Evolutionary conservation across 2,329 filamentous ascomycete genomes (phyloP).

Genomic region (Chrysoporthe deuterocubensis): DNA sequence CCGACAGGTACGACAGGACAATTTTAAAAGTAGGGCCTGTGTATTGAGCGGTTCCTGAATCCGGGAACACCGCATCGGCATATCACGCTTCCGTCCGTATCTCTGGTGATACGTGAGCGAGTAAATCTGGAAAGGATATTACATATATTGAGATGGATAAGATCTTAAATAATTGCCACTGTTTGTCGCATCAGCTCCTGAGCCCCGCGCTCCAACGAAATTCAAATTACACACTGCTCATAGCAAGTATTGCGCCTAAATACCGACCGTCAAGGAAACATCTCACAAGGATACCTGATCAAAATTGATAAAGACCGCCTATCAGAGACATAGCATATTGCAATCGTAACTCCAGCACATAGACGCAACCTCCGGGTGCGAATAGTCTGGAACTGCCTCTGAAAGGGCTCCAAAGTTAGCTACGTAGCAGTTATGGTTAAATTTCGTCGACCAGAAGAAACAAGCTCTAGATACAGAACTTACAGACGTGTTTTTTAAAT

Average conservation of each 20-base stretch:
- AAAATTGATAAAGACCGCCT: neutral
- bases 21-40: slow-evolving; percentile 5
- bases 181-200: neutral
- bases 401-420: no score
- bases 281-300: neutral
- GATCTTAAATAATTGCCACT: neutral
- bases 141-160: neutral
- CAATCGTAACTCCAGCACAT: neutral
- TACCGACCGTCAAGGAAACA: neutral
- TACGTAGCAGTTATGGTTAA: no score
- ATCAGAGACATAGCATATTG: neutral
- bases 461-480: no score
- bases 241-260: neutral
- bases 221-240: neutral
- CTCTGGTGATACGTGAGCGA: neutral
- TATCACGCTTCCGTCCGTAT: slow-evolving; percentile 21
- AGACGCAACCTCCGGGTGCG: neutral
- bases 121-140: neutral
- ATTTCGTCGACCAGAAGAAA: no score
- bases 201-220: neutral
- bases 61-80: slow-evolving; percentile 16
- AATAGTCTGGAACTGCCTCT: no score
- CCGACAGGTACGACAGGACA: slow-evolving; percentile 25
- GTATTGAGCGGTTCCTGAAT: neutral
- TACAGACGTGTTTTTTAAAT: no score